A percentile compares a stretch with the other conserved stretches of the same genome.
These are phyloP conservation scores for Naganishia liquefaciens DNA, from an alignment of 1,284 basidiomycete species.

Conservation along the genomic window DNA sequence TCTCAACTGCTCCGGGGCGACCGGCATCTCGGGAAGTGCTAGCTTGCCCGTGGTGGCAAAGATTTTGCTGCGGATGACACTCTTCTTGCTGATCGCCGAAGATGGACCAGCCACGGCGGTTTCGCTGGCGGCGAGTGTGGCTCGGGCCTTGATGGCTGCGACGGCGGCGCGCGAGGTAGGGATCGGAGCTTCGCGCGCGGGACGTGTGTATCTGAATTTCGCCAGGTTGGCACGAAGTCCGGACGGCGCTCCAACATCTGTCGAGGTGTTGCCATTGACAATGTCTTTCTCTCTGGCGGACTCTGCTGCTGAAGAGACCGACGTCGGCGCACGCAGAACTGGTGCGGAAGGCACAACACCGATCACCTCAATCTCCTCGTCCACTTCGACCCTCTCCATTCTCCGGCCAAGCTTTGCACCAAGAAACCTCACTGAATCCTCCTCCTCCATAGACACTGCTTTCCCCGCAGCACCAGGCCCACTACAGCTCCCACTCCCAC, in stretches of 20 bases:
- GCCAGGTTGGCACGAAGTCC: constrained; percentile 1
- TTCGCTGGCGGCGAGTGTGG: background rate
- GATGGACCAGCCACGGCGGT: background rate
- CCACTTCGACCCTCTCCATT: background rate
- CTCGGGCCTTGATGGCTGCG: constrained; percentile 1
- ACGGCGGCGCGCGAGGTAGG: constrained; percentile 13
- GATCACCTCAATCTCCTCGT: constrained; percentile 2
- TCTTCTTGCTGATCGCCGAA: background rate
- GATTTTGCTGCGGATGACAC: no score
- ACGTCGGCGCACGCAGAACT: background rate
- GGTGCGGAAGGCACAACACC: constrained; percentile 14
- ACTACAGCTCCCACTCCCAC: constrained; percentile 2
- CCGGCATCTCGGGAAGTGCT: constrained; percentile 26
- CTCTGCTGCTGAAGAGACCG: no score
- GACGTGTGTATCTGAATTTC: constrained; percentile 1
- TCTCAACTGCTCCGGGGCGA: constrained; percentile 26
- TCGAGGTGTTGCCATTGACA: background rate
- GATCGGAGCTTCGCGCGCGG: background rate
- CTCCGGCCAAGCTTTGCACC: constrained; percentile 2
- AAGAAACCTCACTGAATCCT: constrained; percentile 17
- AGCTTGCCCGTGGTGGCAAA: constrained; percentile 6
- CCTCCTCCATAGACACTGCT: background rate
- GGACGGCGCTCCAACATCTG: background rate
- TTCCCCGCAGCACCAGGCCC: background rate
- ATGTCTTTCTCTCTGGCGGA: background rate